Evolutionary conservation across 2,329 filamentous ascomycete genomes (phyloP), one percentile per base, ranked within the genome.

Genomic region (Anthostomella pinea): DNA sequence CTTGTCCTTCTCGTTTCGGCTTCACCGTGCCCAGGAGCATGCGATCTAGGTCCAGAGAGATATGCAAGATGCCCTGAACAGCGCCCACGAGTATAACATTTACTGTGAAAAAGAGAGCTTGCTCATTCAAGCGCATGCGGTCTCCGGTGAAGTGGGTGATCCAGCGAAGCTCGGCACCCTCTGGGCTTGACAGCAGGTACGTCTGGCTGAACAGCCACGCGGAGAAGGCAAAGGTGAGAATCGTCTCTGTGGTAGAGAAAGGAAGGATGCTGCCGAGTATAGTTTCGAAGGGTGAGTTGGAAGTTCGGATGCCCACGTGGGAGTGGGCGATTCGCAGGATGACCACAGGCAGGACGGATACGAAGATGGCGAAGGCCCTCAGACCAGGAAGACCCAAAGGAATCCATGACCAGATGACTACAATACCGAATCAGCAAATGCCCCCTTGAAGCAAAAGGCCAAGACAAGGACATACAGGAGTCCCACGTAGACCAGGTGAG

Each of bases 361-460:
- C 68, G 66, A 90, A 91, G 46, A 96, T 76, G 45, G 88, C 73
- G 11, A 83, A 58, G 5, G 87, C 77, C 51, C 89, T 84, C 37
- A 94, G 63, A 41, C 87, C 88, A 28, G 84, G 79, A 37, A 74
- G 73, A 33, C 88, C 86, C 24, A 95, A 54, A 16, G 89, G 89
- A 49, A 95, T 88, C 85, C 87, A 91, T 52, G 81, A 72, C 89
- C 88, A 95, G 43, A 95, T 67, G 33, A 80, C 87, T 91, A 22
- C 51, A 21, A 33, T n/a, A 23, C 8, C 28, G 34, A 21, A 45
- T 49, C 19, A 28, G 33, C 16, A 25, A 4, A 18, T 6, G n/a
- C n/a, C n/a, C n/a, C n/a, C 14, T n/a, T 19, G 19, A 23, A 20
- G 29, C 7, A 10, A 35, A 26, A 26, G 15, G 14, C 11, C n/a